Evolutionary conservation across 441 rosid genomes (phyloP).

Genomic region (Cnidoscolus chayamansa): DNA sequence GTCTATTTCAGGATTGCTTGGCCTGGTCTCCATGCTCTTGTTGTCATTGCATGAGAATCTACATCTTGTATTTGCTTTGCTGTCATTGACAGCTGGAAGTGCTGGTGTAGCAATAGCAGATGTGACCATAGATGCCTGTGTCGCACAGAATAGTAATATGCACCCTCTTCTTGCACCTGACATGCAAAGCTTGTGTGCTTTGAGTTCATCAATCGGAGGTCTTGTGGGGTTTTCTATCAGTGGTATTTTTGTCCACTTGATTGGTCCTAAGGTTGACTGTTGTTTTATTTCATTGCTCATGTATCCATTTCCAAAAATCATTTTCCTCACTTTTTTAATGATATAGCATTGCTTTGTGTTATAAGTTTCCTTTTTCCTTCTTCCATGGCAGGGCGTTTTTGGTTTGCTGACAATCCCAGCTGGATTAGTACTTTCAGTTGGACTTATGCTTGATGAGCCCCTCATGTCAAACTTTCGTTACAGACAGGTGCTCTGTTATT

Average conservation of each 20-base stretch:
- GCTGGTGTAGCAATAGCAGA: constrained; percentile 85
- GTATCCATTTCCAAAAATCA: constrained; percentile 8
- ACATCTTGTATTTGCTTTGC: constrained; percentile 64
- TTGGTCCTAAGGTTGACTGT: constrained; percentile 75
- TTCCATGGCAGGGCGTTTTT: constrained; percentile 65
- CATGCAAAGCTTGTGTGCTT: constrained; percentile 90
- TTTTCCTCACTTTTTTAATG: neutral
- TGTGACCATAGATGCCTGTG: constrained; percentile 97
- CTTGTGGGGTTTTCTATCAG: constrained; percentile 74
- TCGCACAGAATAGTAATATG: constrained; percentile 74
- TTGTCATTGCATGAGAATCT: constrained; percentile 59
- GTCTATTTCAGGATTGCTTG: constrained; percentile 63
- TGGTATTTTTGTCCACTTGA: constrained; percentile 78
- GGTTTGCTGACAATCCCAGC: constrained; percentile 77
- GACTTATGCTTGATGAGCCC: constrained; percentile 64
- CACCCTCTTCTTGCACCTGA: constrained; percentile 87
- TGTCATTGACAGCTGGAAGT: constrained; percentile 66
- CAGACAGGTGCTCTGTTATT: constrained; percentile 45
- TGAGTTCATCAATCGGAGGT: constrained; percentile 72
- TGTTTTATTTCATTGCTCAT: constrained; percentile 6
- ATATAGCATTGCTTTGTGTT: neutral
- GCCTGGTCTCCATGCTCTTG: constrained; percentile 66
- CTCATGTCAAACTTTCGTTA: constrained; percentile 48
- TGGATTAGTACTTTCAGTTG: constrained; percentile 61
- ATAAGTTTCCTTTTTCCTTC: neutral